Conservation (phyloP, 2,329 filamentous ascomycete species). For the Neophaeococcomyces mojaviensis region DNA sequence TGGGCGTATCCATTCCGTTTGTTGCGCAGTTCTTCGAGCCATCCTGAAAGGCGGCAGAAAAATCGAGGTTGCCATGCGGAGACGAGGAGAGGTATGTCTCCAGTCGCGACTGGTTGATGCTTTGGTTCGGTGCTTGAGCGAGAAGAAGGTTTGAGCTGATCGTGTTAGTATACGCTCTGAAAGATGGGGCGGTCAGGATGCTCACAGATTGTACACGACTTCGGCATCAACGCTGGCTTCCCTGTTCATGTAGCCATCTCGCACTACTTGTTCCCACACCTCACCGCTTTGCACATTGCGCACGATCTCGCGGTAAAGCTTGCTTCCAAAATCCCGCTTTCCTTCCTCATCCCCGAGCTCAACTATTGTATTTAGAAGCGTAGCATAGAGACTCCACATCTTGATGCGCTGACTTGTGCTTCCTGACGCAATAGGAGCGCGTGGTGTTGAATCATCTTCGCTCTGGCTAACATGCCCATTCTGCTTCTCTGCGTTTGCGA, state of each 20-base stretch:
- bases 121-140: slow-evolving; percentile 79
- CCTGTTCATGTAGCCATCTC: slow-evolving; percentile 75
- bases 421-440: slow-evolving; percentile 69
- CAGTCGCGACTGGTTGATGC: slow-evolving; percentile 74
- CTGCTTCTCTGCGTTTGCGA: slow-evolving; percentile 33
- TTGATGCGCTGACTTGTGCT: slow-evolving; percentile 81
- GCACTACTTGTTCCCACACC: slow-evolving; percentile 90
- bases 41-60: slow-evolving; percentile 42
- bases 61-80: slow-evolving; percentile 41
- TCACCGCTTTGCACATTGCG: slow-evolving; percentile 78
- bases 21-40: slow-evolving; percentile 42
- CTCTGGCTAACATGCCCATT: slow-evolving; percentile 20
- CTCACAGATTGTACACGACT: slow-evolving; percentile 59
- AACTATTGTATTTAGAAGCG: slow-evolving; percentile 81
- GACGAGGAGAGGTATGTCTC: slow-evolving; percentile 82
- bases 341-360: slow-evolving; percentile 87
- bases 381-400: slow-evolving; percentile 95
- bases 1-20: slow-evolving; percentile 71
- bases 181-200: slow-evolving; percentile 6
- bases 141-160: slow-evolving; percentile 77
- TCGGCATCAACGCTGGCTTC: slow-evolving; percentile 92
- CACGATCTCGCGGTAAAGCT: slow-evolving; percentile 76
- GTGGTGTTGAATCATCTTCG: slow-evolving; percentile 41
- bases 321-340: slow-evolving; percentile 75
- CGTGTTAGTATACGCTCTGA: slow-evolving; percentile 10